Conservation (phyloP, 352 stramenopile genomes). For the Globisporangium okanoganense region DNA sequence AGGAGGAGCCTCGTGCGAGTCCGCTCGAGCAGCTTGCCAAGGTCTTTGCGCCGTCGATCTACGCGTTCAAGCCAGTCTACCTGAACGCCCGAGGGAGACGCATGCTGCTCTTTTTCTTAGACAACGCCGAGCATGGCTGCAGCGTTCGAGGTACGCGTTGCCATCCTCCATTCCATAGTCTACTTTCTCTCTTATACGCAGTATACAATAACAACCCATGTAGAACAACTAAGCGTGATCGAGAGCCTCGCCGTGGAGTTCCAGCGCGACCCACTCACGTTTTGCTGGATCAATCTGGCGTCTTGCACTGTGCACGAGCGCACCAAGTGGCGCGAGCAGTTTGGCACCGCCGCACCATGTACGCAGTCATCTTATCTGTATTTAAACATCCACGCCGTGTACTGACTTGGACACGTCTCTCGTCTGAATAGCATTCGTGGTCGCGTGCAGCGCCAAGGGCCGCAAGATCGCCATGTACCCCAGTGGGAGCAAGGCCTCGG, state of each 20-base stretch:
- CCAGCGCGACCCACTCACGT: slow-evolving; percentile 66
- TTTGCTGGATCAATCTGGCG: slow-evolving; percentile 71
- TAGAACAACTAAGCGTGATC: slow-evolving; percentile 68
- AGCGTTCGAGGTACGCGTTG: slow-evolving; percentile 43
- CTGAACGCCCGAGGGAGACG: slow-evolving; percentile 53
- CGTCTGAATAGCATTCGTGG: slow-evolving; percentile 41
- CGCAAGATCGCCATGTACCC: slow-evolving; percentile 58
- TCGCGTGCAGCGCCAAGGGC: slow-evolving; percentile 51
- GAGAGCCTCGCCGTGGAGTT: slow-evolving; percentile 69
- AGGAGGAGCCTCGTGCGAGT: slow-evolving; percentile 22
- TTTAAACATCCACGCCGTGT: neutral
- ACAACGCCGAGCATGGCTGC: slow-evolving; percentile 36
- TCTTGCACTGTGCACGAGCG: slow-evolving; percentile 23
- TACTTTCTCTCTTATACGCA: neutral
- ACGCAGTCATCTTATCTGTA: slow-evolving; percentile 12
- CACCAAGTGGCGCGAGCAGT: slow-evolving; percentile 44
- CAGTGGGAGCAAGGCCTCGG: slow-evolving; percentile 8
- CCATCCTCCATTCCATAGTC: neutral
- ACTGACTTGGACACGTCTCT: neutral
- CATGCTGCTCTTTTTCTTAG: slow-evolving; percentile 61
- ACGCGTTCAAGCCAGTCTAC: slow-evolving; percentile 62
- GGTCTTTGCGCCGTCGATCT: slow-evolving; percentile 66
- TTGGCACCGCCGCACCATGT: slow-evolving; percentile 28
- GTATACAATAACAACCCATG: neutral
- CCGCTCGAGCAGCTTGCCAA: slow-evolving; percentile 53